phyloP scores from a whole-genome alignment of 768 basidiomycete genomes.

The Kwoniella dendrophila region DNA sequence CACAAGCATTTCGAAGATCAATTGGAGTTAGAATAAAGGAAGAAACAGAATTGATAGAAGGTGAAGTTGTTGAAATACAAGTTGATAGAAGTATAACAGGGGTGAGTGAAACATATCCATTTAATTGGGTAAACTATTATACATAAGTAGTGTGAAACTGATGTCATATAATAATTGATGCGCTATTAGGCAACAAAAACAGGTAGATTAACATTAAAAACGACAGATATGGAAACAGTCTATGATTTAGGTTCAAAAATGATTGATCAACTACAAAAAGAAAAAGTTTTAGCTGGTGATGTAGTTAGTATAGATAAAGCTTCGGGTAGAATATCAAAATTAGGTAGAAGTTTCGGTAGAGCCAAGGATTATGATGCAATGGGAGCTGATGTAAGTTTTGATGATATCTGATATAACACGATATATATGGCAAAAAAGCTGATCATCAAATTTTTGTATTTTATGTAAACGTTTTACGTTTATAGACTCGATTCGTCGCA shows the following conservation, averaged over 20 bases:
- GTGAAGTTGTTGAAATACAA: conserved; percentile 97
- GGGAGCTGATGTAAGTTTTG: conserved; percentile 85
- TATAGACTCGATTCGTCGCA: conserved; percentile 94
- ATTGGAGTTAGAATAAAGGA: conserved; percentile 98
- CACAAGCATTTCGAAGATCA: conserved; percentile 91
- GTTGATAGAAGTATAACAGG: conserved; percentile 96
- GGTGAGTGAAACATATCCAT: conserved; percentile 61
- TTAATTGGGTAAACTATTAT: not conserved
- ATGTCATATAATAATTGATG: not conserved
- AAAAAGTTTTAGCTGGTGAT: conserved; percentile 90
- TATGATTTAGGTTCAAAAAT: conserved; percentile 99
- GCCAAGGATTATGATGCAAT: conserved; percentile 98
- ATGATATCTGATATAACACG: not conserved
- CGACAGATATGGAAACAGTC: conserved; percentile 99
- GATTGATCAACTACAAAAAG: conserved; percentile 96
- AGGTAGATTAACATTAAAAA: conserved; percentile 94
- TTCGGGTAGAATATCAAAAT: conserved; percentile 92
- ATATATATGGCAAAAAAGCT: not conserved
- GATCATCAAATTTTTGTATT: not conserved
- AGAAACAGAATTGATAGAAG: conserved; percentile 95
- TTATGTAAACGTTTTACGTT: not conserved
- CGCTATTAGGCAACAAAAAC: conserved; percentile 84
- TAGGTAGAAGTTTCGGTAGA: conserved; percentile 93
- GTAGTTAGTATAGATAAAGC: conserved; percentile 97
- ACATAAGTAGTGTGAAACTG: not conserved